A percentile compares a stretch with the other conserved stretches of the same genome.
These are phyloP conservation scores for Periconia sp. DNA, from an alignment of 2,329 filamentous ascomycete genomes.

Conservation along the genomic window DNA sequence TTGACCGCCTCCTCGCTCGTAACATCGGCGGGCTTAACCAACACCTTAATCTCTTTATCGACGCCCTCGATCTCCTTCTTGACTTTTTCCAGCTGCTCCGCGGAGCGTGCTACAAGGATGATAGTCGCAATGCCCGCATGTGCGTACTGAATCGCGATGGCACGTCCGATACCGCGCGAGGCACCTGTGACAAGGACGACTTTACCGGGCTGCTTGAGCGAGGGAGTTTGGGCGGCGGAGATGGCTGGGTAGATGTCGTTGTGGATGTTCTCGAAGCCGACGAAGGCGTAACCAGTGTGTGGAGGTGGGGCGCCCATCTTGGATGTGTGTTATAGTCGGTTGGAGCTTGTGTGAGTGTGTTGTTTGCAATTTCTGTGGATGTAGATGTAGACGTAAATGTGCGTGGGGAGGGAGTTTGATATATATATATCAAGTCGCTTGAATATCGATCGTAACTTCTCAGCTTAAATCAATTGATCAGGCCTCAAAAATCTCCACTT, in stretches of 20 bases:
- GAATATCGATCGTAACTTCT: too few species aligned
- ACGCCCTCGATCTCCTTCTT: constrained; percentile 41
- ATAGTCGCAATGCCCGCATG: constrained; percentile 56
- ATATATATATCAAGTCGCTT: too few species aligned
- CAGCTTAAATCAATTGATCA: too few species aligned
- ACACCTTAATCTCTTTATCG: constrained; percentile 45
- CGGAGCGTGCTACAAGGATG: constrained; percentile 56
- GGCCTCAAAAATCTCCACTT: too few species aligned
- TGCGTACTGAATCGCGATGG: constrained; percentile 59
- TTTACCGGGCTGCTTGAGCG: constrained; percentile 43
- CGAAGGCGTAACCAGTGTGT: constrained; percentile 16
- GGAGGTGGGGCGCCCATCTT: constrained; percentile 1
- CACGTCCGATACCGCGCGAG: constrained; percentile 57
- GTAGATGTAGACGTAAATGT: too few species aligned
- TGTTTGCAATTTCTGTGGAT: too few species aligned
- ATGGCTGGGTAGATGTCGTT: constrained; percentile 59
- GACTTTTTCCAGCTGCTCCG: constrained; percentile 40
- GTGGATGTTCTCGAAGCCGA: constrained; percentile 32
- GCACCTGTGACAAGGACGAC: constrained; percentile 58
- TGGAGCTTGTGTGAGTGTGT: too few species aligned
- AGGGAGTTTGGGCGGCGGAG: constrained; percentile 38
- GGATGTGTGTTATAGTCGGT: too few species aligned
- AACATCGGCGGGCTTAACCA: constrained; percentile 49
- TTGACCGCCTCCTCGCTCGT: constrained; percentile 41
- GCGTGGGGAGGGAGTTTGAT: too few species aligned